A percentile compares a stretch with the other conserved stretches of the same genome.
Evolutionary conservation across 306 rosid genomes (phyloP).

Genomic region (Styphnolobium japonicum): DNA sequence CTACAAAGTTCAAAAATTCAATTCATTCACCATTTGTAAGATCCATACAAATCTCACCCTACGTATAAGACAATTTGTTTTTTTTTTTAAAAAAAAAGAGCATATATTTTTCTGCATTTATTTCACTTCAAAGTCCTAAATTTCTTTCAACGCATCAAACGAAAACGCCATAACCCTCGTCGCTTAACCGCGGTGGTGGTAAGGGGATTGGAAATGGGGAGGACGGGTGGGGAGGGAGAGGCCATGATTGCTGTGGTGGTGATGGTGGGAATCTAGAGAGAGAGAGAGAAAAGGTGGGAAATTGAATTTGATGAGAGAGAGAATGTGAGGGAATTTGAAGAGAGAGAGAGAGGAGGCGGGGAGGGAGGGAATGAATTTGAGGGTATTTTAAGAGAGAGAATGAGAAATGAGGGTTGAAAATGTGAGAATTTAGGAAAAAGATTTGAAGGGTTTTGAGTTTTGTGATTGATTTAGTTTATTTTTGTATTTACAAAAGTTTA

Average conservation of each 20-base stretch:
- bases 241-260: slow-evolving; percentile 23
- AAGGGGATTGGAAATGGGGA: slow-evolving; percentile 41
- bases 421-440: background rate
- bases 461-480: too few species aligned
- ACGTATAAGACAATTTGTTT: slow-evolving; percentile 19
- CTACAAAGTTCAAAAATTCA: too few species aligned
- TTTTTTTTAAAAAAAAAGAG: background rate
- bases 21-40: too few species aligned
- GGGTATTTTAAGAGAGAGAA: too few species aligned
- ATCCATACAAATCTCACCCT: slow-evolving; percentile 30
- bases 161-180: too few species aligned
- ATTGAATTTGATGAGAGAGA: too few species aligned
- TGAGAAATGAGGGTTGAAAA: background rate
- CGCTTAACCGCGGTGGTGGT: too few species aligned
- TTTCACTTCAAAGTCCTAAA: slow-evolving; percentile 6
- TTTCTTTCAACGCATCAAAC: slow-evolving; percentile 21
- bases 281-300: too few species aligned
- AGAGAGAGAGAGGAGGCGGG: too few species aligned
- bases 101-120: background rate
- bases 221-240: slow-evolving; percentile 38
- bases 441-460: background rate
- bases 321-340: too few species aligned
- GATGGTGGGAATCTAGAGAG: background rate
- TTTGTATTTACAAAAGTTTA: too few species aligned
- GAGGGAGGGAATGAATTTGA: too few species aligned